Conservation (phyloP, 140 eudicot genomes). For the Ambrosia hybrid region DNA sequence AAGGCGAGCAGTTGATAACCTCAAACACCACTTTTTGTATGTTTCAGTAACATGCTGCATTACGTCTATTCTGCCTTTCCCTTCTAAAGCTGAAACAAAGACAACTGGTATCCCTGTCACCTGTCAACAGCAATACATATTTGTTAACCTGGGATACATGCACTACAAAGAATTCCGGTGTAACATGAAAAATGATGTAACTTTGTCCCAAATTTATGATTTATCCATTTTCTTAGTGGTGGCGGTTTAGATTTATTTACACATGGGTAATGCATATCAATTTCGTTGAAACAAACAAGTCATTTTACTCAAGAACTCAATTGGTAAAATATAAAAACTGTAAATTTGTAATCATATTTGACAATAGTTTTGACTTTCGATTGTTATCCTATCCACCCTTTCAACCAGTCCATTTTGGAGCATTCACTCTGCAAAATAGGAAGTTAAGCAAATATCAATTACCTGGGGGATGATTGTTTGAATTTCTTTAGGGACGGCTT, state of each 20-base stretch:
- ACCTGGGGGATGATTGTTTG: slow-evolving; percentile 95
- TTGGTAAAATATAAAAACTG: background rate
- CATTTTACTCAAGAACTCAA: background rate
- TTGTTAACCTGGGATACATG: background rate
- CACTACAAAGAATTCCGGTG: background rate
- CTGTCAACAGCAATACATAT: slow-evolving; percentile 35
- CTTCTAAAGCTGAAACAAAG: slow-evolving; percentile 86
- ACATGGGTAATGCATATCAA: background rate
- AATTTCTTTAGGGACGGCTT: slow-evolving; percentile 87
- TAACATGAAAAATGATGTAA: no score
- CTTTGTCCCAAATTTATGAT: no score
- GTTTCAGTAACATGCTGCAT: slow-evolving; percentile 78
- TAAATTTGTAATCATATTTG: background rate
- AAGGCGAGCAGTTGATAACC: slow-evolving; percentile 89
- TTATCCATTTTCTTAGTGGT: no score
- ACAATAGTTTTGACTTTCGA: background rate
- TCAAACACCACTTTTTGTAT: slow-evolving; percentile 84
- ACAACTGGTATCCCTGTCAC: slow-evolving; percentile 92
- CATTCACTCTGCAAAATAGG: background rate
- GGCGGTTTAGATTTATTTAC: no score
- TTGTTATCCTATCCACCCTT: background rate
- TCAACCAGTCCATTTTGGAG: background rate
- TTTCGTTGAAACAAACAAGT: background rate
- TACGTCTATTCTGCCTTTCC: slow-evolving; percentile 68
- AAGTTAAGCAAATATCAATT: background rate